phyloP scores from a whole-genome alignment of 2,329 filamentous ascomycete genomes.

The Elsinoe fawcettii region DNA sequence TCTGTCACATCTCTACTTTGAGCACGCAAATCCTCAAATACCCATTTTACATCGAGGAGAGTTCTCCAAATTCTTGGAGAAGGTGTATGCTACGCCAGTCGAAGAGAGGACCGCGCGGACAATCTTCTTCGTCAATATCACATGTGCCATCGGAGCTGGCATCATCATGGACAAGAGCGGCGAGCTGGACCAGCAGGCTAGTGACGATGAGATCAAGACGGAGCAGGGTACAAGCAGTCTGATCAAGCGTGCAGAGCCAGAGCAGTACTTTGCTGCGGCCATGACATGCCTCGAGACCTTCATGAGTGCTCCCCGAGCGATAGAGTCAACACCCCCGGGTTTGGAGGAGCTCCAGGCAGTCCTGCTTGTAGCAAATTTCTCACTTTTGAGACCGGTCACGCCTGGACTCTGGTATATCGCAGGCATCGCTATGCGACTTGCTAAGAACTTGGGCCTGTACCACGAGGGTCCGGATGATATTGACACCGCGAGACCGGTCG shows the following conservation, averaged over 20 bases:
- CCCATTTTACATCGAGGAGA: constrained; percentile 83
- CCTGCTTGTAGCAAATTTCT: constrained; percentile 81
- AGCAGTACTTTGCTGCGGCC: constrained; percentile 92
- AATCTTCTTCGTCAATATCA: constrained; percentile 92
- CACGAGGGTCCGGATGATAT: constrained; percentile 67
- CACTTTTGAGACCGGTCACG: constrained; percentile 79
- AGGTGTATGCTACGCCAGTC: constrained; percentile 63
- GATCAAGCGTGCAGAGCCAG: constrained; percentile 56
- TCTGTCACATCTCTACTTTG: constrained; percentile 80
- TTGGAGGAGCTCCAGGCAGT: constrained; percentile 93
- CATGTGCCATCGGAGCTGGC: constrained; percentile 90
- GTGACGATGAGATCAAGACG: constrained; percentile 9
- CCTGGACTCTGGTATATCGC: constrained; percentile 97
- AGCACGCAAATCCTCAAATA: constrained; percentile 93
- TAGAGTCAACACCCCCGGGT: constrained; percentile 70
- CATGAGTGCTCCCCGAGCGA: constrained; percentile 55
- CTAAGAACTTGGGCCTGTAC: constrained; percentile 84
- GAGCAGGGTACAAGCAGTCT: constrained; percentile 2
- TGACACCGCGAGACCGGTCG: constrained; percentile 41
- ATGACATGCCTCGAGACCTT: constrained; percentile 87
- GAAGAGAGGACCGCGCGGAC: constrained; percentile 65
- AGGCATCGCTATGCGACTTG: constrained; percentile 81
- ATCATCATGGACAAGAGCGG: constrained; percentile 65
- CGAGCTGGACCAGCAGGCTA: constrained; percentile 13
- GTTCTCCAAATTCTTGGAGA: constrained; percentile 81